phyloP scores from a whole-genome alignment of 305 asterid species.

The Euphrasia arctica region DNA sequence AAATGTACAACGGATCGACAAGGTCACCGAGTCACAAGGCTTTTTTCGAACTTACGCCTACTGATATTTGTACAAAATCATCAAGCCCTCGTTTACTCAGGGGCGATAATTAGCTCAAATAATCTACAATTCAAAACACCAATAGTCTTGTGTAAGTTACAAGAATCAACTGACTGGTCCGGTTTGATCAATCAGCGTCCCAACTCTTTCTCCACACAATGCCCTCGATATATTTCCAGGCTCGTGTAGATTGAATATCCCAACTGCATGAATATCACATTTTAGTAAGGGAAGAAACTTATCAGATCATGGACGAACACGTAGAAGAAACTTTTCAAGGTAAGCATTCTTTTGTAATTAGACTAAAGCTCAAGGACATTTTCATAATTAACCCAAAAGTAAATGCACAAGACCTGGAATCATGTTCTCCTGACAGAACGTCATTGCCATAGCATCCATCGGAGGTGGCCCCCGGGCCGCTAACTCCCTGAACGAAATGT shows the following conservation, averaged over 20 bases:
- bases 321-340: no score
- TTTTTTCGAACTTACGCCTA: no score
- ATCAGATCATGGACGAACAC: background rate
- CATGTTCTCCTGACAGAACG: conserved; percentile 82
- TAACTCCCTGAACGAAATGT: conserved; percentile 69
- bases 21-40: no score
- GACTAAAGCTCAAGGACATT: background rate
- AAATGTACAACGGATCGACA: no score
- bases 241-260: conserved; percentile 86
- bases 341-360: background rate
- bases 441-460: conserved; percentile 87
- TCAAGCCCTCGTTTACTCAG: no score
- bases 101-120: no score
- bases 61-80: no score
- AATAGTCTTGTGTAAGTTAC: background rate
- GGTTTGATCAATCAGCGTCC: conserved; percentile 74
- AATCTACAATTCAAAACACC: no score
- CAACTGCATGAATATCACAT: conserved; percentile 44
- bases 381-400: background rate
- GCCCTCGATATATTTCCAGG: conserved; percentile 97
- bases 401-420: conserved; percentile 53
- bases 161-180: conserved; percentile 45
- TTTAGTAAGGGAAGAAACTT: background rate
- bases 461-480: conserved; percentile 67
- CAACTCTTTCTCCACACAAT: conserved; percentile 88